Conservation (phyloP, 1,284 basidiomycete species). For the Apiotrichum montevideense region DNA sequence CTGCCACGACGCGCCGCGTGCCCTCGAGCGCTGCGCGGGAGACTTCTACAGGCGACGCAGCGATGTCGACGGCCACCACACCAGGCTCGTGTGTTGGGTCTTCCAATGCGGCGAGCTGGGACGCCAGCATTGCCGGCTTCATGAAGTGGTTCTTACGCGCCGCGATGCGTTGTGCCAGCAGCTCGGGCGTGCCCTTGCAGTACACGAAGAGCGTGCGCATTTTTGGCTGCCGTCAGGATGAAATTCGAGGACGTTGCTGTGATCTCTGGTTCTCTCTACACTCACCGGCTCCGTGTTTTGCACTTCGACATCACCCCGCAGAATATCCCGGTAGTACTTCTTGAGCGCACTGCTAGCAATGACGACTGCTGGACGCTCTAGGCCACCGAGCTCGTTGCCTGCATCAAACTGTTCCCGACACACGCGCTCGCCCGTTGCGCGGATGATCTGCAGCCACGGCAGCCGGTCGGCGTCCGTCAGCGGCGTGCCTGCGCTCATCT, state of each 20-base stretch:
- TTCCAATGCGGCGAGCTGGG: constrained; percentile 75
- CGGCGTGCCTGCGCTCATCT: constrained; percentile 77
- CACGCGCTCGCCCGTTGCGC: constrained; percentile 53
- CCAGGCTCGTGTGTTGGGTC: constrained; percentile 62
- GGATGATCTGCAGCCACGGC: constrained; percentile 76
- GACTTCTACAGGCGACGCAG: constrained; percentile 57
- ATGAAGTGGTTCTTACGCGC: constrained; percentile 76
- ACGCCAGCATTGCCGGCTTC: constrained; percentile 79
- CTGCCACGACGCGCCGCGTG: constrained; percentile 24
- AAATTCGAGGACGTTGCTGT: not conserved
- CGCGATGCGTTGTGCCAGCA: constrained; percentile 65
- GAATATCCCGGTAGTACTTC: constrained; percentile 68
- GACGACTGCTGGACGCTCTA: constrained; percentile 56
- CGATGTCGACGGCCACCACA: constrained; percentile 61
- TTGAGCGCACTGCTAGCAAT: constrained; percentile 85
- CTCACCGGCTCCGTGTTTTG: constrained; percentile 6
- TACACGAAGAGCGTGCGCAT: constrained; percentile 74
- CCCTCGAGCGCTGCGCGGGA: constrained; percentile 46
- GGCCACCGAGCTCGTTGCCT: constrained; percentile 9
- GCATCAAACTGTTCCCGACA: constrained; percentile 47
- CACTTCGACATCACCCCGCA: constrained; percentile 56
- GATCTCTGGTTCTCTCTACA: not conserved
- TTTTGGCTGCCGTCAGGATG: constrained; percentile 7
- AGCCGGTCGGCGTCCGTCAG: constrained; percentile 74
- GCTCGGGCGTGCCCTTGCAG: constrained; percentile 62